A percentile compares a stretch with the other conserved stretches of the same genome.
Evolutionary conservation across 257 asterid species (phyloP).

Genomic region (Echium plantagineum): DNA sequence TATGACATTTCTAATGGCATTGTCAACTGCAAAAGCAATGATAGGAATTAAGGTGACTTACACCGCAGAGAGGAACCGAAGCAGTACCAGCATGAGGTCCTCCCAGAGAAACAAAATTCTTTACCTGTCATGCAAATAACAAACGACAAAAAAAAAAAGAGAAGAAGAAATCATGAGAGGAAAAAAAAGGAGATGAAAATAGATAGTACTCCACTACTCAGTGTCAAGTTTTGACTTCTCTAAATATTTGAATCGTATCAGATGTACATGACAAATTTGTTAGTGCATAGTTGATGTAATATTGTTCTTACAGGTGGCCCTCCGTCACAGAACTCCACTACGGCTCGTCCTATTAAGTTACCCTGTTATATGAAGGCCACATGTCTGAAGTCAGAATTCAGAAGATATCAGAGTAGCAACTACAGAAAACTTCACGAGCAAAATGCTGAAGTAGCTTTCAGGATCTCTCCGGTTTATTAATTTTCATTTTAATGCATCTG

Average conservation of each 20-base stretch:
- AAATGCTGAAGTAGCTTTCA: background rate
- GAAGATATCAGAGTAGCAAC: background rate
- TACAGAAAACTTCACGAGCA: background rate
- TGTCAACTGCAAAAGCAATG: background rate
- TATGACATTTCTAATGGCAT: background rate
- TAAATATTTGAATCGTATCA: too few relatives aligned
- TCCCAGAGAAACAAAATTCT: constrained; percentile 71
- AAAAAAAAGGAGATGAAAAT: background rate
- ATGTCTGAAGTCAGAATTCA: background rate
- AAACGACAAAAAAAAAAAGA: background rate
- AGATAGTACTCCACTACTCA: background rate
- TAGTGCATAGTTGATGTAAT: constrained; percentile 5
- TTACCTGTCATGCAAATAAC: constrained; percentile 38
- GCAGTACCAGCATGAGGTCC: constrained; percentile 99
- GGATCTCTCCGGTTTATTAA: background rate
- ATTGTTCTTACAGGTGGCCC: constrained; percentile 73
- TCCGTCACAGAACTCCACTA: constrained; percentile 78
- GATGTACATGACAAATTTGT: background rate
- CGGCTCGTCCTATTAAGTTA: constrained; percentile 83
- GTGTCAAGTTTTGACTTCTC: too few relatives aligned
- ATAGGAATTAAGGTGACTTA: constrained; percentile 26
- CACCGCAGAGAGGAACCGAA: constrained; percentile 96
- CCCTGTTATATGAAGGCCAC: constrained; percentile 35
- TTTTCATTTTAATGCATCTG: background rate
- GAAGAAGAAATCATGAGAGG: background rate